Conservation (phyloP, 2,329 filamentous ascomycete species). For the Nigrospora sphaerica region DNA sequence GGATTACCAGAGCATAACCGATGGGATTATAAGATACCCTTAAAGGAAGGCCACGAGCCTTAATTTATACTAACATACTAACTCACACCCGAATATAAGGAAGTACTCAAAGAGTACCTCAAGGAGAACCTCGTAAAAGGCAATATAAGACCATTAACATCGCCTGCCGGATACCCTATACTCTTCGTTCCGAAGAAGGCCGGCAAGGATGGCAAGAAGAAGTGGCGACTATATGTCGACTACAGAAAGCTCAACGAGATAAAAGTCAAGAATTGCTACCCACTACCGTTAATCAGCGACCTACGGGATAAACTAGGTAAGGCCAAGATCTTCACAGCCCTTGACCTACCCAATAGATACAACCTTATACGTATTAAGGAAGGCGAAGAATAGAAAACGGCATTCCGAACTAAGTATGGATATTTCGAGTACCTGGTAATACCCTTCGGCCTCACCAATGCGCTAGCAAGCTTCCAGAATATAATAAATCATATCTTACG, state of each 20-base stretch:
- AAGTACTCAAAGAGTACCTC: constrained; percentile 1
- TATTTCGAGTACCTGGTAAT: constrained; percentile 20
- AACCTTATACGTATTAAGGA: constrained; percentile 8
- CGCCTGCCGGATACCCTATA: not conserved
- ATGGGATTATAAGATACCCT: too few relatives aligned
- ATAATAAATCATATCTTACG: constrained; percentile 8
- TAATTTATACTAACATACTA: too few relatives aligned
- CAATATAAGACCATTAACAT: constrained; percentile 2
- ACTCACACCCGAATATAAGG: not conserved
- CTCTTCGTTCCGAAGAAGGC: constrained; percentile 12
- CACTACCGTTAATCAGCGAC: constrained; percentile 13
- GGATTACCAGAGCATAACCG: too few relatives aligned
- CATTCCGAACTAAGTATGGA: constrained; percentile 15
- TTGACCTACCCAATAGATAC: constrained; percentile 7
- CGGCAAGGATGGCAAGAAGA: not conserved
- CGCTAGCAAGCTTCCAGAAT: constrained; percentile 5
- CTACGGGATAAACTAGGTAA: constrained; percentile 9
- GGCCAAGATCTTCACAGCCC: constrained; percentile 5
- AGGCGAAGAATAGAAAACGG: constrained; percentile 16
- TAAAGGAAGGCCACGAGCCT: too few relatives aligned
- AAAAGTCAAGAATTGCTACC: constrained; percentile 15
- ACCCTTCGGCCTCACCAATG: constrained; percentile 15
- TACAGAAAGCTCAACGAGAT: constrained; percentile 15
- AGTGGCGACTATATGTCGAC: constrained; percentile 13
- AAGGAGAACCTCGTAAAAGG: not conserved